Percentiles rank a stretch among this genome's conserved stretches.
Evolutionary conservation across 2,329 filamentous ascomycete species (phyloP).

Genomic region (Rhinocladiella similis): DNA sequence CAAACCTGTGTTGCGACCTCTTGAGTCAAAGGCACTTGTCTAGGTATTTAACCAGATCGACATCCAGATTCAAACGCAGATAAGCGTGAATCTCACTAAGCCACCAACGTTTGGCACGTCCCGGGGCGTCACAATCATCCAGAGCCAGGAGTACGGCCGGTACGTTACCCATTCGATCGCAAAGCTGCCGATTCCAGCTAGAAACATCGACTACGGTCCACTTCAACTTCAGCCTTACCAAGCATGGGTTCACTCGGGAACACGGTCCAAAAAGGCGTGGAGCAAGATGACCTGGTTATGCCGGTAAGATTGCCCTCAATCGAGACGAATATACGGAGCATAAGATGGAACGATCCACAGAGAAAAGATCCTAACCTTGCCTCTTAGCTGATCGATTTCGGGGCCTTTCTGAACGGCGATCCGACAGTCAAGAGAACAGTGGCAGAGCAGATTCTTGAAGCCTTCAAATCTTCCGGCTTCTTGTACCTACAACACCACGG

Average conservation of each 20-base stretch:
- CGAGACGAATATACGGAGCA: not conserved
- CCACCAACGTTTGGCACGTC: too few relatives aligned
- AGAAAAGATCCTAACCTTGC: too few relatives aligned
- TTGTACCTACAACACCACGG: slow-evolving; percentile 83
- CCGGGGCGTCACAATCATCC: too few relatives aligned
- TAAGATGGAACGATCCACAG: too few relatives aligned
- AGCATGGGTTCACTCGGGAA: slow-evolving; percentile 26
- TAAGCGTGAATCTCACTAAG: too few relatives aligned
- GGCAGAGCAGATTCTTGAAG: slow-evolving; percentile 71
- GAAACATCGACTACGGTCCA: slow-evolving; percentile 4
- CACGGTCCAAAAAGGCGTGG: slow-evolving; percentile 33
- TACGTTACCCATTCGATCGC: not conserved
- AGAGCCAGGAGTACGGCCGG: too few relatives aligned
- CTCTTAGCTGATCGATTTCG: slow-evolving; percentile 74
- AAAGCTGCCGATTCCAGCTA: not conserved
- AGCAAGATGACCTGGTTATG: slow-evolving; percentile 46
- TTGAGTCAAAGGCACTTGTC: not conserved
- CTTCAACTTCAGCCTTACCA: slow-evolving; percentile 19
- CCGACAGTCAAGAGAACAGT: slow-evolving; percentile 61
- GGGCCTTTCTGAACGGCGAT: slow-evolving; percentile 66
- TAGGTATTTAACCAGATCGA: not conserved
- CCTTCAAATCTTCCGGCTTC: slow-evolving; percentile 85
- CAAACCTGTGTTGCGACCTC: not conserved
- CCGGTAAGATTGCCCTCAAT: slow-evolving; percentile 34
- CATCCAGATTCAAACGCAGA: too few relatives aligned